Evolutionary conservation across 148 eudicot genomes (phyloP), one percentile per base, ranked within the genome.

Genomic region (Arbutus unedo): DNA sequence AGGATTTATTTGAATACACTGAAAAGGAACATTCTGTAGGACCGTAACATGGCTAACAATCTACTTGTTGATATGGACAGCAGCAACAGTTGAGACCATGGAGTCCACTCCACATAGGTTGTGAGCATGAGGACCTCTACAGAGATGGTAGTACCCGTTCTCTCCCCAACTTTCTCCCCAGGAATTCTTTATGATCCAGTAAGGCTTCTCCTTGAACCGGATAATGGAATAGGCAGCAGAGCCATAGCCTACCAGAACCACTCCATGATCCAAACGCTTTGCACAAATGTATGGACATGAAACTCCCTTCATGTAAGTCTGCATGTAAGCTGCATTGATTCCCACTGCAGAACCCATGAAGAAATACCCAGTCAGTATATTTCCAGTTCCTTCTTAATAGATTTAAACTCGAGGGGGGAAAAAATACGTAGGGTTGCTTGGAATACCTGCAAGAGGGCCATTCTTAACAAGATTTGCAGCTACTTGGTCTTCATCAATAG

Each of bases 131-230:
- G 66, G 87, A 71, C 98, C 98, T 67, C 90, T 89, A 88, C 98
- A 94, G 59, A 94, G 87, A 76, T 87, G 89, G 81, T 94, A 94
- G 56, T 91, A 94, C 10, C 98, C 96, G 1, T 90, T 14, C 71
- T 94, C 98, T 82, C 98, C 98, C 96, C 98, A 94, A 51, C 41
- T 87, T 38, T 84, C 85, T 31, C 98, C 98, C 98, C 98, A 94
- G 1, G 98, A 94, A 38, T 94, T 94, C 93, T 94, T 93, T 43
- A 94, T 89, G 86, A 93, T 88, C 98, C 98, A 94, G 77, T 89
- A 94, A 3, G 98, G 95, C 92, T 94, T 94, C 6, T 93, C 86
- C 91, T 91, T 93, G 49, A 94, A 57, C 70, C 97, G 84, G 6
- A 94, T 79, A 0, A 90, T 90, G 47, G 98, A 89, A 77, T 80